Percentiles rank a stretch among this genome's conserved stretches.
These are phyloP conservation scores for Mycena chlorophos DNA, from an alignment of 768 basidiomycete species.

Conservation along the genomic window DNA sequence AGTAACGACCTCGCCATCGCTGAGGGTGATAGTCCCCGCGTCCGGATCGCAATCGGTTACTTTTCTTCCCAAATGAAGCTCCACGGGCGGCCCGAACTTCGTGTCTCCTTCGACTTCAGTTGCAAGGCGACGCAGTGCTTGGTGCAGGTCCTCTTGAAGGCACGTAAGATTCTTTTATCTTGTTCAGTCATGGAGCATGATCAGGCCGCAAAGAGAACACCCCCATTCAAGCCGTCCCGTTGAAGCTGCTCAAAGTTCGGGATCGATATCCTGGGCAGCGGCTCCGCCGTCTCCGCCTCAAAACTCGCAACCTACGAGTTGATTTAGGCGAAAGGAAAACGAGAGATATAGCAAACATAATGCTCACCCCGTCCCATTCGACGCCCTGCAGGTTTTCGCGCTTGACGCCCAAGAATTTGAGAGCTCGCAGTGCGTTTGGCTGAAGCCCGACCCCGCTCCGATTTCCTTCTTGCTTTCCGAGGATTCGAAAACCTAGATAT, in stretches of 20 bases:
- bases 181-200: background rate
- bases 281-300: background rate
- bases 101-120: background rate
- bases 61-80: background rate
- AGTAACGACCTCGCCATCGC: slow-evolving; percentile 33
- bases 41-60: slow-evolving; percentile 23
- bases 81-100: background rate
- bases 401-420: background rate
- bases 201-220: background rate
- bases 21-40: slow-evolving; percentile 33
- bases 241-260: background rate
- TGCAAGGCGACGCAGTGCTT: background rate
- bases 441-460: background rate
- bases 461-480: background rate
- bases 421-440: background rate
- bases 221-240: background rate
- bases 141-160: background rate
- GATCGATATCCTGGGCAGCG: background rate
- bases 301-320: background rate
- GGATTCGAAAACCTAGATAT: background rate
- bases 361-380: background rate
- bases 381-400: background rate
- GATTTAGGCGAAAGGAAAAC: background rate
- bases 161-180: background rate
- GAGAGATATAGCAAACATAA: background rate